Evolutionary conservation across 2,329 filamentous ascomycete species (phyloP).

Genomic region (Chaetomiaceae sp.): DNA sequence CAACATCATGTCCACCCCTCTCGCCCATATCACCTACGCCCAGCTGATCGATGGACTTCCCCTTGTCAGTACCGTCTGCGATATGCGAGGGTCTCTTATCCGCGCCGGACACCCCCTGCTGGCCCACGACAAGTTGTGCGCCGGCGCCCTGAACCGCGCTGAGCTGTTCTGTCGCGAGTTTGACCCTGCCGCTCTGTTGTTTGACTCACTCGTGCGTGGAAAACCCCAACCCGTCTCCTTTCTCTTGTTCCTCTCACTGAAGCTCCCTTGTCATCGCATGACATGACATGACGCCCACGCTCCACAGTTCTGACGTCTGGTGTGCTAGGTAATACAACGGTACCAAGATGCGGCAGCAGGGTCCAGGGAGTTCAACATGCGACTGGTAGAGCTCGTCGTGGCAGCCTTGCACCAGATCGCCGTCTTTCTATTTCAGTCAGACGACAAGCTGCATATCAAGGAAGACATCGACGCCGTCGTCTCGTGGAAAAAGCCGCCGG

Average conservation of each 20-base stretch:
- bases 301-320: too few relatives aligned
- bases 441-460: constrained; percentile 6
- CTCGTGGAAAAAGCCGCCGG: constrained; percentile 2
- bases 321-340: constrained; percentile 1
- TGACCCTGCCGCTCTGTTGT: background rate
- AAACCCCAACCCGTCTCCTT: background rate
- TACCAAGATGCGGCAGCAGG: background rate
- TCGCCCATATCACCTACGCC: background rate
- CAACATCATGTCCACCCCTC: constrained; percentile 7
- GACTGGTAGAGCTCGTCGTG: constrained; percentile 8
- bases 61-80: background rate
- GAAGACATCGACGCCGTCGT: constrained; percentile 5
- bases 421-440: background rate
- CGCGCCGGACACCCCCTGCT: constrained; percentile 2
- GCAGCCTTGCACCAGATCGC: constrained; percentile 5
- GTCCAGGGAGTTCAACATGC: constrained; percentile 7
- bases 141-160: constrained; percentile 1
- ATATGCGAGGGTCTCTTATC: background rate
- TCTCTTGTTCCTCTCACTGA: too few relatives aligned
- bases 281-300: too few relatives aligned
- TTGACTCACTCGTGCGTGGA: background rate
- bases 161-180: background rate
- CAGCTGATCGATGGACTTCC: constrained; percentile 9
- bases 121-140: constrained; percentile 1
- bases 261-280: too few relatives aligned